Conservation (phyloP, 192 early-diverging fungal species). For the Thamnidium elegans region DNA sequence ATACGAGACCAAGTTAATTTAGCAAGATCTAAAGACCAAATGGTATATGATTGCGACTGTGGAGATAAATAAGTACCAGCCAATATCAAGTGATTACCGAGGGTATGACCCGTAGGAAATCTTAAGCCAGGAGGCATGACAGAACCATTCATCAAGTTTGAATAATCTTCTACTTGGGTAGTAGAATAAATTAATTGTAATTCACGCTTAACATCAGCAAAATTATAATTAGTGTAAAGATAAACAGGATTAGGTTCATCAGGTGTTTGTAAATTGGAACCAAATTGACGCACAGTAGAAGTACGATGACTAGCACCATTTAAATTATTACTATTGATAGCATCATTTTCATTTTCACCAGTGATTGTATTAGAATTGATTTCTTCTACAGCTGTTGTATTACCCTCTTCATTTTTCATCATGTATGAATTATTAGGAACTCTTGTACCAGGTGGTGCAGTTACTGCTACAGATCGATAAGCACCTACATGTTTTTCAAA, state of each 20-base stretch:
- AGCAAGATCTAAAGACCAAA: conserved; percentile 68
- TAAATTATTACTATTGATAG: background rate
- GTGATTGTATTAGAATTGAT: background rate
- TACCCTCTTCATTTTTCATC: conserved; percentile 14
- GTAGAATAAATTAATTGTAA: conserved; percentile 67
- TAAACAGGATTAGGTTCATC: conserved; percentile 61
- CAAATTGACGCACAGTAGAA: conserved; percentile 20
- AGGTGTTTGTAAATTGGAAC: conserved; percentile 19
- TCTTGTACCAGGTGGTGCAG: conserved; percentile 36
- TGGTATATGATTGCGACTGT: conserved; percentile 62
- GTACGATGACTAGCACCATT: conserved; percentile 6
- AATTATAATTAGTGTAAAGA: conserved; percentile 84
- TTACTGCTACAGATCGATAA: conserved; percentile 74
- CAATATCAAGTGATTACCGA: conserved; percentile 66
- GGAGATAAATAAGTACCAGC: conserved; percentile 73
- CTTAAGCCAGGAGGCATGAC: conserved; percentile 68
- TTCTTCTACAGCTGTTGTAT: conserved; percentile 14
- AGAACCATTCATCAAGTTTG: conserved; percentile 61
- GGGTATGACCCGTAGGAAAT: conserved; percentile 70
- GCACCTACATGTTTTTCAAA: conserved; percentile 76
- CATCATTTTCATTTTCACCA: background rate
- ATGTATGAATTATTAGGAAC: conserved; percentile 3
- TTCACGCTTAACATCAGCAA: conserved; percentile 72
- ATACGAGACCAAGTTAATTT: conserved; percentile 65
- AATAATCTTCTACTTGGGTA: conserved; percentile 63